phyloP scores from a whole-genome alignment of 306 rosid species.

The Senna tora region DNA sequence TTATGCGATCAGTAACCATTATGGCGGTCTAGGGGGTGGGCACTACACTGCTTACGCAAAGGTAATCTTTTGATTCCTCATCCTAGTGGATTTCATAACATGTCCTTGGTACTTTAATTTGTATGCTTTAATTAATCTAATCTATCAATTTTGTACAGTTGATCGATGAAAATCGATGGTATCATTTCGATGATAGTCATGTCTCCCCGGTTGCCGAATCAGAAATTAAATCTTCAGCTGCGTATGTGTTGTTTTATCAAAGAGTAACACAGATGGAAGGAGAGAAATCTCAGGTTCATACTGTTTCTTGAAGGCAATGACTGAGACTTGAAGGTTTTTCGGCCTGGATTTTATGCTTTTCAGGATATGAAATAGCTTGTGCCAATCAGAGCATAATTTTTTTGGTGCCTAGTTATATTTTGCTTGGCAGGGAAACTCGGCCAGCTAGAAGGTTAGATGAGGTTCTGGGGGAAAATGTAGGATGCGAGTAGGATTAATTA shows the following conservation, averaged over 20 bases:
- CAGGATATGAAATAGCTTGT: conserved; percentile 35
- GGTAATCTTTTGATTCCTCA: conserved; percentile 48
- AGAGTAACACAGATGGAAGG: conserved; percentile 59
- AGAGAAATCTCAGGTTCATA: conserved; percentile 48
- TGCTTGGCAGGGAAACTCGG: conserved; percentile 38
- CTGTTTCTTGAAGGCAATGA: conserved; percentile 42
- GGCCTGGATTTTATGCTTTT: conserved; percentile 39
- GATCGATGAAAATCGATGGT: conserved; percentile 91
- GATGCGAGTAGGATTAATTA: conserved; percentile 35
- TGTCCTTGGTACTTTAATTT: conserved; percentile 13
- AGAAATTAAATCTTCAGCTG: conserved; percentile 86
- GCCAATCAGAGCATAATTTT: conserved; percentile 14
- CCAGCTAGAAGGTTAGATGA: conserved; percentile 26
- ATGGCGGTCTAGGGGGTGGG: conserved; percentile 98
- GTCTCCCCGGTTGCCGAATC: conserved; percentile 70
- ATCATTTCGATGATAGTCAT: conserved; percentile 93
- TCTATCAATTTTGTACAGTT: conserved; percentile 58
- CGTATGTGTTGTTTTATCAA: conserved; percentile 86
- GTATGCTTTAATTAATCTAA: conserved; percentile 29
- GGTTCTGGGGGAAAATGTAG: conserved; percentile 39
- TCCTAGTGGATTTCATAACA: conserved; percentile 20
- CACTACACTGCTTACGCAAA: conserved; percentile 96
- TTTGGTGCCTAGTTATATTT: conserved; percentile 25
- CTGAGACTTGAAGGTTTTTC: conserved; percentile 25
- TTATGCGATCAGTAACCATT: conserved; percentile 96